These are phyloP conservation scores for Colletotrichum somersetense DNA, from an alignment of 2,329 filamentous ascomycete species.

Conservation along the genomic window DNA sequence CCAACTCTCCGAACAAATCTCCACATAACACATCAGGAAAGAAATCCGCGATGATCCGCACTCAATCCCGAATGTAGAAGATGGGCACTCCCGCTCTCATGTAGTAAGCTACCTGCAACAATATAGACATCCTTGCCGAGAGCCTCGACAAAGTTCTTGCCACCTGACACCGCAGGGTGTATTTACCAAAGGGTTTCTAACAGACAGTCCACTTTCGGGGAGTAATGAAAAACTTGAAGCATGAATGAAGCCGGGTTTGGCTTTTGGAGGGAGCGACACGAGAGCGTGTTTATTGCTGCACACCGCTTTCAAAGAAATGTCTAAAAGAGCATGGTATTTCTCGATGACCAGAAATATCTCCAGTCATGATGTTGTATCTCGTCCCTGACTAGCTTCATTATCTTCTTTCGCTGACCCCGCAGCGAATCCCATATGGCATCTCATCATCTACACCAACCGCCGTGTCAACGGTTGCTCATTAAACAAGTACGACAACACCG, in stretches of 20 bases:
- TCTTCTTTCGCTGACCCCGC: slow-evolving; percentile 16
- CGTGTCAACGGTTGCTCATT: slow-evolving; percentile 10
- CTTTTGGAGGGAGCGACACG: background rate
- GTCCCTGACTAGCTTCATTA: background rate
- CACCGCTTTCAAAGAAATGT: background rate
- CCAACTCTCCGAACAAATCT: background rate
- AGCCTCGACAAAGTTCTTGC: slow-evolving; percentile 1
- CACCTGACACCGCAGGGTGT: background rate
- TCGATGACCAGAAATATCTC: slow-evolving; percentile 14
- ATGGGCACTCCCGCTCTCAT: background rate
- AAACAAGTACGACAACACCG: background rate
- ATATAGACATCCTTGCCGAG: slow-evolving; percentile 27
- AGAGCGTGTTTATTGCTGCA: background rate
- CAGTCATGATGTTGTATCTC: background rate
- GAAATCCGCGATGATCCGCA: slow-evolving; percentile 5
- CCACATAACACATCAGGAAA: background rate
- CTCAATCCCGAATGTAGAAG: background rate
- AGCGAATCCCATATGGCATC: background rate
- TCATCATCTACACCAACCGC: background rate
- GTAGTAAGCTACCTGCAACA: too few relatives aligned
- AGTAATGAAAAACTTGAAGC: slow-evolving; percentile 1
- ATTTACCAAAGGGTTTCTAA: background rate
- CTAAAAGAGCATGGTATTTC: slow-evolving; percentile 7
- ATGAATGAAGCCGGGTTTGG: background rate
- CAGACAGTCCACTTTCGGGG: background rate